Conservation (phyloP, 495 filamentous ascomycete species). For the Penicillium longicatenatum region DNA sequence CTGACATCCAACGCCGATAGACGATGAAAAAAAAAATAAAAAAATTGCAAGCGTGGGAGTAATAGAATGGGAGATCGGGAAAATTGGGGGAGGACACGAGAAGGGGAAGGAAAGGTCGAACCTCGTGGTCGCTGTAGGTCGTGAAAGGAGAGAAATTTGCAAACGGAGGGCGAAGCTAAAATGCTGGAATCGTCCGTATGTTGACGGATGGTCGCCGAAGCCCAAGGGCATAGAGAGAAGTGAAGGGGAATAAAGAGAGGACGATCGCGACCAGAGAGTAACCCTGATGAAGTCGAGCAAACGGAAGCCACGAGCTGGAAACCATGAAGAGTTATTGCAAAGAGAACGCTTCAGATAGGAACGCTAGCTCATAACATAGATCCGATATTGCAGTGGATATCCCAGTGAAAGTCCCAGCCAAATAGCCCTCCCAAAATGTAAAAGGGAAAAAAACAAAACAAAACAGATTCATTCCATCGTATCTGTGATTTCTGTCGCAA, state of each 20-base stretch:
- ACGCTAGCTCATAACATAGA: constrained; percentile 21
- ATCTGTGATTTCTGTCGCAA: constrained; percentile 20
- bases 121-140: constrained; percentile 27
- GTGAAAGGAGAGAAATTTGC: constrained; percentile 31
- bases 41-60: constrained; percentile 35
- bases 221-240: constrained; percentile 17
- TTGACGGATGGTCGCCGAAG: constrained; percentile 11
- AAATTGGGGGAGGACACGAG: constrained; percentile 17
- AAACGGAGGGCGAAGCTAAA: constrained; percentile 17
- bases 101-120: constrained; percentile 21
- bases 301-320: constrained; percentile 7
- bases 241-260: constrained; percentile 17
- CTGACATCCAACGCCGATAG: constrained; percentile 52
- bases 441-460: constrained; percentile 25
- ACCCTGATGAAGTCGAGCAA: not conserved
- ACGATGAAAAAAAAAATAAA: constrained; percentile 36
- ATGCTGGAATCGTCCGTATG: constrained; percentile 7
- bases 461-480: constrained; percentile 35
- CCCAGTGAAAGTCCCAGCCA: constrained; percentile 19
- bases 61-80: constrained; percentile 19
- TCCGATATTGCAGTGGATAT: constrained; percentile 19
- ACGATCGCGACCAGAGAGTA: constrained; percentile 11
- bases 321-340: constrained; percentile 21
- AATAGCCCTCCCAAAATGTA: constrained; percentile 21
- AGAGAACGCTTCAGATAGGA: constrained; percentile 26